Evolutionary conservation across 768 basidiomycete genomes (phyloP), one percentile per base, ranked within the genome.

Genomic region (Boletus huronensis): DNA sequence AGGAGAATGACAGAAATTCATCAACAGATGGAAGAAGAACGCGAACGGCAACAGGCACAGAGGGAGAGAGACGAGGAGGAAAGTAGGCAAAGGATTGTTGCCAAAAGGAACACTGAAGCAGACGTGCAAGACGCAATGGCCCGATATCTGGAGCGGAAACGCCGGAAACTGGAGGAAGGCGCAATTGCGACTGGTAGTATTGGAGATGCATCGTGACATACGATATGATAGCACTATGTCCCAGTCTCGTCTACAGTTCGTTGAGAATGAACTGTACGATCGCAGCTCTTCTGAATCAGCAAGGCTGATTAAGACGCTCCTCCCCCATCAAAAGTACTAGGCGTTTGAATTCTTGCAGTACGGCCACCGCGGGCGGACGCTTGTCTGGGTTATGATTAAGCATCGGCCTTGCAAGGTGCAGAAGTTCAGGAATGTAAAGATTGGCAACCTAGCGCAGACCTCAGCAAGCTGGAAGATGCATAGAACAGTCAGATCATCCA

Each of bases 131-230:
- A 79, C 65, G 91, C 90, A 14, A 80, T 80, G 50, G 81, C 85
- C 55, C 79, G 92, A 50, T 93, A 88, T 64, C 65, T 88, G 45
- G 83, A 85, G 65, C 76, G 94, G 63, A 97, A 97, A 74, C 82
- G 87, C 47, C 82, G 80, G 67, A 88, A 81, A 63, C 55, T 92
- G 65, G 90, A 92, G 62, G 71, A 77, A 51, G 48, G 26, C 17
- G 26, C 40, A 14, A 23, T 19, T 1, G 40, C 31, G 14, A 49
- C 34, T 36, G 48, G 26, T 26, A 26, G 23, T 42, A 38, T 23
- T n/a, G 58, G 38, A 40, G 60, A 64, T 6, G 29, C n/a, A 42
- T 58, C 38, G 16, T 67, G 51, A 63, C 14, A 8, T 17, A 26
- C 25, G 21, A 41, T 39, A 17, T 31, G 48, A 44, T 25, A 29